Evolutionary conservation across 2,329 filamentous ascomycete genomes (phyloP).

Genomic region (Apiospora malaysiana): DNA sequence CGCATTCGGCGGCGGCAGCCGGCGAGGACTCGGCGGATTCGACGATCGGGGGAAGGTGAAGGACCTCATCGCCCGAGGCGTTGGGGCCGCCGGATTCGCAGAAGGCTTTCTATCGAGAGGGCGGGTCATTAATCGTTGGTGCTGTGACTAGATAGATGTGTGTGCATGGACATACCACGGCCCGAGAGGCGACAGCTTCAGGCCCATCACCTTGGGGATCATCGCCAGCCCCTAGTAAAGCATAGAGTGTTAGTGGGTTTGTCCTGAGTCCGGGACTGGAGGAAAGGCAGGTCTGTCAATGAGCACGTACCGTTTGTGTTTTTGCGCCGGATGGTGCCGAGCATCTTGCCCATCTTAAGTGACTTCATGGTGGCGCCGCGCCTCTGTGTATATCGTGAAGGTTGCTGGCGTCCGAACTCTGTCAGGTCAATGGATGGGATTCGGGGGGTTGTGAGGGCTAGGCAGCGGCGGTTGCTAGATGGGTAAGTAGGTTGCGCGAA

Average conservation of each 20-base stretch:
- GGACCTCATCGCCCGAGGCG: constrained; percentile 80
- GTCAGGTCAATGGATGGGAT: background rate
- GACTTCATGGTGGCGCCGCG: constrained; percentile 46
- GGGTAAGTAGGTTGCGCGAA: background rate
- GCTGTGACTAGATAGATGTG: too few species aligned
- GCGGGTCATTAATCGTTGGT: constrained; percentile 2
- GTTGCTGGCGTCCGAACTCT: constrained; percentile 1
- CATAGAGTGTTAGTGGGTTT: constrained; percentile 21
- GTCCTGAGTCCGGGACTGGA: background rate
- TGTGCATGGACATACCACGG: constrained; percentile 63
- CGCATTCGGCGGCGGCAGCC: constrained; percentile 80
- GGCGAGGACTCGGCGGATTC: constrained; percentile 94
- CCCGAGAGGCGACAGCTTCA: constrained; percentile 68
- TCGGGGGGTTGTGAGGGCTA: background rate
- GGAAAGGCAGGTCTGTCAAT: constrained; percentile 23
- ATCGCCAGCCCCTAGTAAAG: constrained; percentile 11
- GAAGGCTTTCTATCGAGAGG: constrained; percentile 68
- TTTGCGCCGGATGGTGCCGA: constrained; percentile 60
- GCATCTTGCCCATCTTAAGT: constrained; percentile 61
- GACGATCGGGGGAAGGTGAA: constrained; percentile 91
- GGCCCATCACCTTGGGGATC: constrained; percentile 57
- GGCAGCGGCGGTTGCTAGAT: constrained; percentile 8
- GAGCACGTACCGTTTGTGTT: constrained; percentile 39
- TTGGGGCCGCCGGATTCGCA: constrained; percentile 75
- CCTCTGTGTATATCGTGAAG: background rate